phyloP scores from a whole-genome alignment of 371 early-diverging fungal genomes.

The Synchytrium microbalum region DNA sequence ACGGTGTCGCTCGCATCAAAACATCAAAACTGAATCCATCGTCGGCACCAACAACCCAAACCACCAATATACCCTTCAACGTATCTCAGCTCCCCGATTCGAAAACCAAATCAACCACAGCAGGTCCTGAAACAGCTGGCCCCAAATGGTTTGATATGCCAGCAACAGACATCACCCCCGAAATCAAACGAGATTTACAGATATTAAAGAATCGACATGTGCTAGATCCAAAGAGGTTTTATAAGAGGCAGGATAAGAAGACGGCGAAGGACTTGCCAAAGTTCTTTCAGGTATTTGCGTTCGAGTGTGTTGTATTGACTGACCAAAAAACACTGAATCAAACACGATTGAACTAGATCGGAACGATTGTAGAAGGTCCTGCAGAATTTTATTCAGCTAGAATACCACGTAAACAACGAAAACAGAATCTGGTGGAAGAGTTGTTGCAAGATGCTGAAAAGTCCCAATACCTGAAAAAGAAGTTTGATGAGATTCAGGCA shows the following conservation, averaged over 20 bases:
- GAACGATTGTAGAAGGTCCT: conserved; percentile 82
- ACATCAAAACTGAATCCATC: too few relatives aligned
- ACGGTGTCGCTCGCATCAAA: conserved; percentile 1
- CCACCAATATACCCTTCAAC: too few relatives aligned
- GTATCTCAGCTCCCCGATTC: too few relatives aligned
- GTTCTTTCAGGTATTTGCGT: conserved; percentile 87
- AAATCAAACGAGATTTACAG: conserved; percentile 79
- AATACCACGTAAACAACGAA: conserved; percentile 75
- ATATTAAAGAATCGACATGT: conserved; percentile 79
- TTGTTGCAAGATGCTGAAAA: conserved; percentile 67
- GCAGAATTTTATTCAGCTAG: conserved; percentile 82
- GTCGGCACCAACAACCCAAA: too few relatives aligned
- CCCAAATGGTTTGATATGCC: conserved; percentile 89
- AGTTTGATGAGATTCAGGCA: conserved; percentile 68
- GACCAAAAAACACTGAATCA: too few relatives aligned
- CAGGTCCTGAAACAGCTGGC: conserved; percentile 31
- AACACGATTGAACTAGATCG: conserved; percentile 46
- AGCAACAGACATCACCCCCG: conserved; percentile 76
- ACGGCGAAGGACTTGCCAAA: conserved; percentile 65
- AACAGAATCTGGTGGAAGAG: conserved; percentile 76
- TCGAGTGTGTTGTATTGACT: background rate
- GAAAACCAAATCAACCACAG: too few relatives aligned
- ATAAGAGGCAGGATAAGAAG: conserved; percentile 69
- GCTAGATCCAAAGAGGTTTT: conserved; percentile 86
- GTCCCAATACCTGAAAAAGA: conserved; percentile 74